Evolutionary conservation across 2,329 filamentous ascomycete species (phyloP), one percentile per base, ranked within the genome.

Genomic region (Aureobasidium subglaciale): DNA sequence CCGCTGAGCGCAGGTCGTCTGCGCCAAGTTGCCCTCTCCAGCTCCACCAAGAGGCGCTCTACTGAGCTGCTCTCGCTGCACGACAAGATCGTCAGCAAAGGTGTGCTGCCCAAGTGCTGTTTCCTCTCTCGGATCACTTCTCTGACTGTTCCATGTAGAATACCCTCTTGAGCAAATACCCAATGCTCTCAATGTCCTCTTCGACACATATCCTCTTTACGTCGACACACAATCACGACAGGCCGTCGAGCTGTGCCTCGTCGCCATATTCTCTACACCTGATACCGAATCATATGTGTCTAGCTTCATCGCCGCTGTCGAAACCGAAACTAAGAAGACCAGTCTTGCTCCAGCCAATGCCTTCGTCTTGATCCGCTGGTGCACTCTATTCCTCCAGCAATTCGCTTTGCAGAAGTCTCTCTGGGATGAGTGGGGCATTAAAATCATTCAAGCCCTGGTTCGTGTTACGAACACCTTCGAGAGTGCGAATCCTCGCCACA

Each of bases 301-400:
- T 35, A 75, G 79, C 1, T 81, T 96, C 57, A 78, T 90, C 41
- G 76, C 79, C 40, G 80, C 80, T 48, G 70, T 96, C 58, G 82
- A 85, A 59, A 74, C 78, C 29, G 92, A 99, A 71, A 82, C 85
- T 13, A 78, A 81, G 60, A 96, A 95, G 69, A 75, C 80, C 16
- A 85, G 83, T 60, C 85, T 97, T 64, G 89, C 92, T 29, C 75
- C 87, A 15, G 82, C 80, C 40, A 95, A 84, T 70, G 88, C 90
- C 5, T 95, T 96, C 68, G 89, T 95, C 46, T 76, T 99, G 62
- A 79, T 93, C 13, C 89, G 96, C 70, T 99, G 92, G 92, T 90
- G 85, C 70, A 87, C 86, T 57, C 70, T 92, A 57, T 73, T 96
- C 49, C 80, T 96, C 62, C 84, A 91, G 64, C 79, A 86, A 57